Percentiles rank a stretch among this genome's conserved stretches.
These are phyloP conservation scores for Fomitopsis serialis DNA, from an alignment of 768 basidiomycete species.

Conservation along the genomic window DNA sequence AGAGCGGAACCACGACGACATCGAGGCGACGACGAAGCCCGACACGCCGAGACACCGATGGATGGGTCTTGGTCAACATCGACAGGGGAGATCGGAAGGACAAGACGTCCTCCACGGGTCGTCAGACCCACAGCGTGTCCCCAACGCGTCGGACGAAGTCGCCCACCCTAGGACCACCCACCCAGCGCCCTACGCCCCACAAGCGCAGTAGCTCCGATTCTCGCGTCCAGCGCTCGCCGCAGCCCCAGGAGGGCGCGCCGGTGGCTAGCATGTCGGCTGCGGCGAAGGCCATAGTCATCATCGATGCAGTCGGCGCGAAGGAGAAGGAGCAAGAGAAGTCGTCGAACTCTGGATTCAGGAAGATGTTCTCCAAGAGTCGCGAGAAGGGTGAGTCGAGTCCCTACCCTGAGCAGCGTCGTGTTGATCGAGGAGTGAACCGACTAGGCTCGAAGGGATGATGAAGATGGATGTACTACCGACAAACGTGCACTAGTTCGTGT, in stretches of 20 bases:
- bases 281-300: slow-evolving; percentile 59
- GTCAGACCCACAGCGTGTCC: slow-evolving; percentile 2
- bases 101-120: neutral
- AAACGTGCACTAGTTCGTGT: slow-evolving; percentile 1
- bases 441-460: neutral
- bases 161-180: slow-evolving; percentile 6
- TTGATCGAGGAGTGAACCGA: slow-evolving; percentile 1
- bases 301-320: slow-evolving; percentile 53
- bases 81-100: slow-evolving; percentile 8
- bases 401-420: neutral
- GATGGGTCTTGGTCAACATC: slow-evolving; percentile 27
- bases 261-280: slow-evolving; percentile 36
- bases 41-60: slow-evolving; percentile 13
- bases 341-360: slow-evolving; percentile 13
- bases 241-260: slow-evolving; percentile 11
- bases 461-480: slow-evolving; percentile 3
- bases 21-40: neutral
- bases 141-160: neutral
- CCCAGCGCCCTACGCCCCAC: slow-evolving; percentile 13
- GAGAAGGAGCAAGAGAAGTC: slow-evolving; percentile 18
- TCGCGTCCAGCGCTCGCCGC: slow-evolving; percentile 12
- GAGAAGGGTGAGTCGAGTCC: slow-evolving; percentile 6
- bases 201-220: slow-evolving; percentile 21
- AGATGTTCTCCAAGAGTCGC: slow-evolving; percentile 2
- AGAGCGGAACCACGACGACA: neutral